These are phyloP conservation scores for Volvox carteri DNA, from an alignment of 163 green algal species.

Conservation along the genomic window DNA sequence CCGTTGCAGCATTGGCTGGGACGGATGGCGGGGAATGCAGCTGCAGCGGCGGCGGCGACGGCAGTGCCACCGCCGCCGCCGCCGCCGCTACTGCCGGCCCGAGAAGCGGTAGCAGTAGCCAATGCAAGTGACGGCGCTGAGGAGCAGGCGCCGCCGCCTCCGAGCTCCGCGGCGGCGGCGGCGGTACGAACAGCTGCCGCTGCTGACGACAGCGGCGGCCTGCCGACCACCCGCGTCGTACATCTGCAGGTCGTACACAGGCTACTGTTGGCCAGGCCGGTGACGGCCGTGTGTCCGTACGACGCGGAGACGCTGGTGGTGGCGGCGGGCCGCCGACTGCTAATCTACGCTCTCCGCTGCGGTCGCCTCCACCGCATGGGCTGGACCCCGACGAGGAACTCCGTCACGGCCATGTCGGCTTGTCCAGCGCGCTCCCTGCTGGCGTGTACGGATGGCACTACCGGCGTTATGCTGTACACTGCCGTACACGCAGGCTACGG, in stretches of 20 bases:
- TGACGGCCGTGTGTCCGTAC: slow-evolving; percentile 37
- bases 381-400: slow-evolving; percentile 17
- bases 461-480: slow-evolving; percentile 31
- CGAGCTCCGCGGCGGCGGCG: too few species aligned
- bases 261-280: slow-evolving; percentile 30
- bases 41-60: background rate
- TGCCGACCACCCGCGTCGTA: background rate
- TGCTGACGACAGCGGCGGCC: too few species aligned
- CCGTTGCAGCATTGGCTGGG: background rate
- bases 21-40: background rate
- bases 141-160: background rate
- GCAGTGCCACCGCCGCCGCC: background rate
- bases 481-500: background rate
- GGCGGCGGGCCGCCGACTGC: slow-evolving; percentile 30
- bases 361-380: slow-evolving; percentile 24
- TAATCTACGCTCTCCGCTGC: slow-evolving; percentile 13
- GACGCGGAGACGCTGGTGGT: slow-evolving; percentile 13
- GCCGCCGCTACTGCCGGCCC: too few species aligned
- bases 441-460: slow-evolving; percentile 24
- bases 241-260: slow-evolving; percentile 5
- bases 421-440: slow-evolving; percentile 23
- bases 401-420: slow-evolving; percentile 15
- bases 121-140: background rate
- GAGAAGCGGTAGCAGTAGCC: too few species aligned
- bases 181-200: background rate